These are phyloP conservation scores for Nakazawaea holstii DNA, from an alignment of 805 yeast genomes.

Conservation along the genomic window DNA sequence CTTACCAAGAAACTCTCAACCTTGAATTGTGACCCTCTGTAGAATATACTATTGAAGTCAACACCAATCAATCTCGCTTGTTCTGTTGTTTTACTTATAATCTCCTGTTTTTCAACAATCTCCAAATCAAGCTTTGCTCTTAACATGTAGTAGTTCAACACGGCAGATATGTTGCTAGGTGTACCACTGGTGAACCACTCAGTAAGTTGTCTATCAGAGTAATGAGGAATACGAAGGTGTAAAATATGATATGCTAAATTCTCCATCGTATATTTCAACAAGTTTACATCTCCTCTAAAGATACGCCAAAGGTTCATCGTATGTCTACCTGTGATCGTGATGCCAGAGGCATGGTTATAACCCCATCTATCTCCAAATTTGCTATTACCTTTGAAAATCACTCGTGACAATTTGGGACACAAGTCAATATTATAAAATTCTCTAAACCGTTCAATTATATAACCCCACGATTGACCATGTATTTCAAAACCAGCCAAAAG, in stretches of 20 bases:
- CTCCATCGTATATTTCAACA: conserved; percentile 71
- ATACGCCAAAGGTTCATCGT: conserved; percentile 81
- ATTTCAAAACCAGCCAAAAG: conserved; percentile 82
- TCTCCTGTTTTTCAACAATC: conserved; percentile 56
- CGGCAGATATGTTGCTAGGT: conserved; percentile 24
- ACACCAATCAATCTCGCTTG: conserved; percentile 84
- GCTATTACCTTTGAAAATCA: conserved; percentile 38
- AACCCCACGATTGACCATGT: conserved; percentile 85
- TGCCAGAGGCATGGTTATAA: conserved; percentile 65
- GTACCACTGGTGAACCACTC: conserved; percentile 30
- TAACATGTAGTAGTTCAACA: conserved; percentile 40
- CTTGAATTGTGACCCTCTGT: conserved; percentile 90
- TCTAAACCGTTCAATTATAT: conserved; percentile 60
- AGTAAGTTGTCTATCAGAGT: conserved; percentile 42
- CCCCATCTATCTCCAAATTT: conserved; percentile 76
- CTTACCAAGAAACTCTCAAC: conserved; percentile 82
- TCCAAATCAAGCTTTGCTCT: conserved; percentile 38
- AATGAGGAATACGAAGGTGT: conserved; percentile 65
- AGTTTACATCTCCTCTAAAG: conserved; percentile 53
- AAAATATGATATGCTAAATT: conserved; percentile 65
- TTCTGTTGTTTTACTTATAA: conserved; percentile 68
- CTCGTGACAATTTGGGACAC: conserved; percentile 57
- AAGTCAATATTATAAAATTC: conserved; percentile 44
- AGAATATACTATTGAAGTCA: conserved; percentile 81
- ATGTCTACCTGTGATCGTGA: conserved; percentile 75